Base-by-base conservation (phyloP, 768 basidiomycete species). In the Serpula lacrymans region DNA sequence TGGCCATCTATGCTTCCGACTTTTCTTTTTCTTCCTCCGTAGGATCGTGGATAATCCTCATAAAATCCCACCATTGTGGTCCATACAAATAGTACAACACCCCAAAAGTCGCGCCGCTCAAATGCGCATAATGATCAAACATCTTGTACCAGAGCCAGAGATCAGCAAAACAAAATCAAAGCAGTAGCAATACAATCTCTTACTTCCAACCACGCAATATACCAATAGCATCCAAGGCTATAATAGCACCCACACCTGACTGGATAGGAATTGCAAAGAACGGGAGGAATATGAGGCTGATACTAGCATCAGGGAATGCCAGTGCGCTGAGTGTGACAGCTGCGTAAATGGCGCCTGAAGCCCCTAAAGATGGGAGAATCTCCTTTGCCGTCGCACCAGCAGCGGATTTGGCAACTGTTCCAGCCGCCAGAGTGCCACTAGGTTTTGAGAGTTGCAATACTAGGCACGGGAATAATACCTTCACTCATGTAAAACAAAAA, bases 91-190 rank as follows among this genome's bases (percentile, higher is more conserved):
- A 89, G 62, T 93, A 94, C 6, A 77, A 54, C 18, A 64, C 72
- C 5, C 93, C 92, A 58, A 93, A 93, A 1, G 76, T 70, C 8
- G 92, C 92, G 17, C 93, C 93, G 32, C 88, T 89, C 28, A 95
- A 69, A 70, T 95, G 93, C 5, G 90, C 93, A 63, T 80, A 90
- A 53, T 96, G 59, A 16, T 61, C 59, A 48, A 62, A 63, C 1
- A 63, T 30, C n/a, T 62, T 61, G 37, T 5, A 5, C n/a, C n/a
- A n/a, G n/a, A 18, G 9, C 3, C 9, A 21, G 6, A 8, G n/a
- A 14, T 3, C 29, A 42, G 5, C 24, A 48, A 14, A 49, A 37
- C 12, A 3, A n/a, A n/a, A 23, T 24, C 16, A 11, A 25, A 11
- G 9, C 9, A 16, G 17, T 20, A 17, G 18, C 4, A 3, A 29